Conservation (phyloP, 108 stramenopile genomes). For the Cyclostephanos invisitatus region DNA sequence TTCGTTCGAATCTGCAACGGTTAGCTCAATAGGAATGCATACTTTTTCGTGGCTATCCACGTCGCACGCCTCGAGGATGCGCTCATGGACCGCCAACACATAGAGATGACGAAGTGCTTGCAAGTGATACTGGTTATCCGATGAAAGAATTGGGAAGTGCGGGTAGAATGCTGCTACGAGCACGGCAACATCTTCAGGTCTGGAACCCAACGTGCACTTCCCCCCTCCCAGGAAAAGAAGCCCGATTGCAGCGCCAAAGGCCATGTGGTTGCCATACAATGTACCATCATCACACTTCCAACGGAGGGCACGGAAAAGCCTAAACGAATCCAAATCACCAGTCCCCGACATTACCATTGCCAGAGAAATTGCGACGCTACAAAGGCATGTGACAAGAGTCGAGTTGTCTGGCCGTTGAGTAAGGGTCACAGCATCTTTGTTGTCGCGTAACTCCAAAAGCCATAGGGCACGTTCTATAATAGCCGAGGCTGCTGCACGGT, state of each 20-base stretch:
- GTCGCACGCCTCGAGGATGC: conserved; percentile 87
- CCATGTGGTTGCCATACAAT: conserved; percentile 93
- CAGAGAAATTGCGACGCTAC: conserved; percentile 79
- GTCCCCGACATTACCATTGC: conserved; percentile 97
- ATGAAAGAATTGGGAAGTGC: conserved; percentile 78
- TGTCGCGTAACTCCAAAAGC: conserved; percentile 75
- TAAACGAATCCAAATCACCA: conserved; percentile 90
- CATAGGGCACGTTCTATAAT: conserved; percentile 70
- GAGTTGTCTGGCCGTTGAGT: conserved; percentile 80
- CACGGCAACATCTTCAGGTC: conserved; percentile 90
- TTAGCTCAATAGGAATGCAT: conserved; percentile 73
- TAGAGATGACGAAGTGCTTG: conserved; percentile 97
- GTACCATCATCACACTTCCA: conserved; percentile 87
- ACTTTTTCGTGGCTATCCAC: conserved; percentile 83
- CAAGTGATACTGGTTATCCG: conserved; percentile 95
- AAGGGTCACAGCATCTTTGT: conserved; percentile 58
- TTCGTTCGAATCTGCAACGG: conserved; percentile 30
- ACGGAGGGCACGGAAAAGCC: conserved; percentile 83
- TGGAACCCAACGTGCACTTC: conserved; percentile 84
- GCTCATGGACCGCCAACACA: conserved; percentile 90
- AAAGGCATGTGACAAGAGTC: conserved; percentile 89
- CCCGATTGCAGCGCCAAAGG: conserved; percentile 87
- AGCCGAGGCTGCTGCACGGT: conserved; percentile 66
- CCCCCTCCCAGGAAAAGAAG: conserved; percentile 96
- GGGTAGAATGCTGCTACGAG: conserved; percentile 93